Evolutionary conservation across 257 asterid genomes (phyloP), one percentile per base, ranked within the genome.

Genomic region (Marsdenia floribunda): DNA sequence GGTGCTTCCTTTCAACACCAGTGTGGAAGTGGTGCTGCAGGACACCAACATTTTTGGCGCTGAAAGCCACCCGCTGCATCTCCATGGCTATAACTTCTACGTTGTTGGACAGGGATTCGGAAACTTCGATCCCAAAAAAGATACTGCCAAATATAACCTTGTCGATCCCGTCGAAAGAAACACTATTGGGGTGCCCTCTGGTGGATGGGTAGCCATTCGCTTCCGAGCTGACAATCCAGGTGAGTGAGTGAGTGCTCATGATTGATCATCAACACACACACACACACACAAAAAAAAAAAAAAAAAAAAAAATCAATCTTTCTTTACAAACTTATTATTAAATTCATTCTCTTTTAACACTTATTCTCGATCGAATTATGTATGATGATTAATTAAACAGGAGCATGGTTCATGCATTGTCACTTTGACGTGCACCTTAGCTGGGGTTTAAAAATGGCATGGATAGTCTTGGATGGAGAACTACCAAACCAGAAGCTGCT

Each of bases 391-490:
- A 49, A 5, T 8, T 49, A 58, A 66, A 7, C 71, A 89, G 92
- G 96, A 72, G 93, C 75, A 35, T 87, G 96, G 90, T 72, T 87
- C 42, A 83, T 87, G 89, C 92, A 86, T 42, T 85, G 93, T 64
- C 93, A 88, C 73, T 85, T 90, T 65, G 94, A 90, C 3, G 92
- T 88, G n/a, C 96, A 88, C 71, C 52, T 87, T 49, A 90, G 91
- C 78, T 90, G 96, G 96, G 96, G 94, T 13, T 77, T 90, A 83
- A 87, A 77, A 75, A 90, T 90, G 97, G 95, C 88, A 15, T 90
- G 93, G 97, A 16, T 90, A 14, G 95, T 87, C 22, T 74, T 87
- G 87, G 90, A 90, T 37, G 97, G 95, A 59, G 75, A 89, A 3
- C 83, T 86, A 59, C 89, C 93, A 14, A 83, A 79, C 69, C 95